These are phyloP conservation scores for Teratosphaeria destructans DNA, from an alignment of 2,329 filamentous ascomycete species.

Conservation along the genomic window DNA sequence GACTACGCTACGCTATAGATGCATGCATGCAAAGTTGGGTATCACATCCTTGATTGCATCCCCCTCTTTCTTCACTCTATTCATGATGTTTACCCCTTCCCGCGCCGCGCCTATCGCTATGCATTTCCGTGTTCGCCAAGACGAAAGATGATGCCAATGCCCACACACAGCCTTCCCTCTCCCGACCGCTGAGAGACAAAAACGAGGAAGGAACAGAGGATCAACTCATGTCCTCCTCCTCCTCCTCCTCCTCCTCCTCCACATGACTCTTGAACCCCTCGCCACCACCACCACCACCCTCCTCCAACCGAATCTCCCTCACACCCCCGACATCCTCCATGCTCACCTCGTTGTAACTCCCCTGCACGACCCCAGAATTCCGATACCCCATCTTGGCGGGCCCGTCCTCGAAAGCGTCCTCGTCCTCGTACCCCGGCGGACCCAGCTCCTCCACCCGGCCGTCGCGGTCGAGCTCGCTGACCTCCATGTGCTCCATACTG, in stretches of 20 bases:
- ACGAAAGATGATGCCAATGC: too few species aligned
- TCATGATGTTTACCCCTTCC: too few species aligned
- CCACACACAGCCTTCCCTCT: not conserved
- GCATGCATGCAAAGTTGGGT: too few species aligned
- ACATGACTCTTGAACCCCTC: not conserved
- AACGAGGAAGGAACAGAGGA: not conserved
- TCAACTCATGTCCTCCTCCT: not conserved
- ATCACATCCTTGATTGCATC: too few species aligned
- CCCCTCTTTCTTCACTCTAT: too few species aligned
- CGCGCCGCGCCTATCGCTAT: not conserved
- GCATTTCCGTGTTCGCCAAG: too few species aligned
- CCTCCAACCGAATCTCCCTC: slow-evolving; percentile 1
- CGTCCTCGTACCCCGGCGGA: slow-evolving; percentile 3
- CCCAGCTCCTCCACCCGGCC: not conserved
- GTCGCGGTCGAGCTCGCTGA: not conserved
- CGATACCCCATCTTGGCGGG: slow-evolving; percentile 1
- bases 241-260: not conserved
- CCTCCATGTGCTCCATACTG: slow-evolving; percentile 4
- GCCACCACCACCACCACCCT: not conserved
- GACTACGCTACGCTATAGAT: too few species aligned
- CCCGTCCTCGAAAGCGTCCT: slow-evolving; percentile 3
- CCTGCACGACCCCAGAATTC: not conserved
- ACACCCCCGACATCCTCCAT: not conserved
- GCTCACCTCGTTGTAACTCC: not conserved
- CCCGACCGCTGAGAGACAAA: not conserved